Conservation (phyloP, 169 alveolate species). For the Toxoplasma gondii region DNA sequence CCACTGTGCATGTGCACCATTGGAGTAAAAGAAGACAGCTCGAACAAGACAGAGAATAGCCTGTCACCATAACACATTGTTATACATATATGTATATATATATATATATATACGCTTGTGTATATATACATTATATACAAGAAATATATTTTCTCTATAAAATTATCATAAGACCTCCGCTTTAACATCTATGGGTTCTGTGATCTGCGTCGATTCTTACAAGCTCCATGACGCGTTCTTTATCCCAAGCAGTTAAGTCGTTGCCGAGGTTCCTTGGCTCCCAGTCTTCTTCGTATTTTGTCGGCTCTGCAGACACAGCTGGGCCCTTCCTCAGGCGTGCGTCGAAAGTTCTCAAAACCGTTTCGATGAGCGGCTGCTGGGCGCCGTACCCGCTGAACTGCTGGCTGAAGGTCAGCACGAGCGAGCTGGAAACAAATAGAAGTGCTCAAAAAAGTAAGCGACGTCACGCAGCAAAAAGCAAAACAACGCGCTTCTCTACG, state of each 20-base stretch:
- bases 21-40: too few species aligned
- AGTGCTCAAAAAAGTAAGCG: background rate
- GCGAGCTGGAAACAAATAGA: slow-evolving; percentile 22
- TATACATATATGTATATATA: too few species aligned
- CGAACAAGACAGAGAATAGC: too few species aligned
- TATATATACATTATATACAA: too few species aligned
- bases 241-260: slow-evolving; percentile 49
- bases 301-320: slow-evolving; percentile 14
- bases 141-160: too few species aligned
- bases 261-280: background rate
- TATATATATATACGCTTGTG: background rate
- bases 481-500: background rate
- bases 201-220: too few species aligned
- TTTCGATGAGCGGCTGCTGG: slow-evolving; percentile 43
- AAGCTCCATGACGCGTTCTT: slow-evolving; percentile 49
- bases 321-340: slow-evolving; percentile 19
- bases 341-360: slow-evolving; percentile 36
- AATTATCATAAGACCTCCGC: too few species aligned
- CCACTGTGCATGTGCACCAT: too few species aligned
- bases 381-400: slow-evolving; percentile 66
- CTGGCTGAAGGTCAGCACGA: slow-evolving; percentile 39
- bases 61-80: too few species aligned
- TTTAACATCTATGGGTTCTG: too few species aligned
- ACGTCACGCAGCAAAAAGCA: background rate
- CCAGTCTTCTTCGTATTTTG: background rate